Base-by-base conservation (phyloP, 768 basidiomycete species). In the Chalciporus piperatus region DNA sequence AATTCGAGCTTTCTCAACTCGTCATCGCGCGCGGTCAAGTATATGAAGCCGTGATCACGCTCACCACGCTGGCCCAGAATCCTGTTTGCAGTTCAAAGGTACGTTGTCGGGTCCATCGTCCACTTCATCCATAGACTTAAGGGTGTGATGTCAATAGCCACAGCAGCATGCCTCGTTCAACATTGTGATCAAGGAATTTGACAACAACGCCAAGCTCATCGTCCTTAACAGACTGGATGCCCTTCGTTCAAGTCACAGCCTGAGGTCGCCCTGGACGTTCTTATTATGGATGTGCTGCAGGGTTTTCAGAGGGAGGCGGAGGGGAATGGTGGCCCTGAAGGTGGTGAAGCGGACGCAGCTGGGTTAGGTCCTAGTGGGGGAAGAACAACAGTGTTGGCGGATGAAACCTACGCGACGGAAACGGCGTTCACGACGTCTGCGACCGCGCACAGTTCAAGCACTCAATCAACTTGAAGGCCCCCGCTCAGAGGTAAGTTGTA, bases 201-300 rank as follows among this genome's bases (percentile, higher is more conserved):
- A 98, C 73, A 99, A 98, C 73, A 99, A 99, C 61, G 96, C 97
- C 70, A 98, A 98, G 71, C 81, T 98, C 41, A 98, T 98, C 52
- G 96, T 98, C 16, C 78, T 99, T 22, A 90, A 96, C 64, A 85
- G 97, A 41, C 79, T 99, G 32, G 91, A 98, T 48, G 72, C 70
- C 28, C 76, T 99, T 17, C 82, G 91, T 40, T 75, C 83, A 5
- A 91, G 86, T 62, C 94, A 98, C 68, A 93, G 91, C 32, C 74
- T 98, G 37, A 93, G 79, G 84, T 98, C 46, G 93, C 94, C 55
- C 95, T 97, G 91, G 97, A 99, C 60, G 82, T 99, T 39, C n/a
- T n/a, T n/a, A n/a, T n/a, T n/a, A n/a, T n/a, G n/a, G n/a, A n/a
- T n/a, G n/a, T n/a, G n/a, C 79, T 99, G 16, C 92, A 95, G 65